Conservation (phyloP, 164 flowering plant genomes). For the Tetrastigma voinierianum region DNA sequence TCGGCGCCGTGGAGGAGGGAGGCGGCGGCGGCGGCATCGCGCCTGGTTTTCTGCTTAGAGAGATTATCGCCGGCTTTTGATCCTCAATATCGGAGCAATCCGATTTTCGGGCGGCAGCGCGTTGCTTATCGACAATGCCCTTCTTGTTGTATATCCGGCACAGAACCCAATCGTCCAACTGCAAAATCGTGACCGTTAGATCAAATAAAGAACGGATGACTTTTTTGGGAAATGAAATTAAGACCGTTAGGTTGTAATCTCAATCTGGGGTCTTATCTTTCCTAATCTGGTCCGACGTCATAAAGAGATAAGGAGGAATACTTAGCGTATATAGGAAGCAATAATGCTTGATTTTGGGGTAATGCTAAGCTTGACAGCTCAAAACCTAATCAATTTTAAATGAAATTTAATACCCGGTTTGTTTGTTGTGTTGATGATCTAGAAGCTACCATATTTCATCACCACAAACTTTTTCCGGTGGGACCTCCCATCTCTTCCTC, state of each 20-base stretch:
- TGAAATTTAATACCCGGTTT: no score
- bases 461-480: no score
- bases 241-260: not conserved
- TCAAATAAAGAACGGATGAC: not conserved
- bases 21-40: conserved; percentile 3
- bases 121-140: conserved; percentile 47
- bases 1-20: conserved; percentile 16
- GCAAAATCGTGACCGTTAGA: conserved; percentile 17
- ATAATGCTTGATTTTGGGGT: not conserved
- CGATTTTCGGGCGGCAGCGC: not conserved
- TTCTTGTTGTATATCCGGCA: conserved; percentile 84
- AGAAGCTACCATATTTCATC: no score
- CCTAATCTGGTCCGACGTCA: not conserved
- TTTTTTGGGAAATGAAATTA: not conserved
- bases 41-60: not conserved
- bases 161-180: conserved; percentile 80
- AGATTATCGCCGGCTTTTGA: conserved; percentile 30
- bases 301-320: conserved; percentile 16
- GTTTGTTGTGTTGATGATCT: no score
- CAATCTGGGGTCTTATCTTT: not conserved
- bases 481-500: no score
- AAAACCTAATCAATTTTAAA: not conserved
- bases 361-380: not conserved
- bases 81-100: conserved; percentile 22
- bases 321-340: conserved; percentile 9